Base-by-base conservation (phyloP, 2,329 filamentous ascomycete genomes). In the Botrytis elliptica region DNA sequence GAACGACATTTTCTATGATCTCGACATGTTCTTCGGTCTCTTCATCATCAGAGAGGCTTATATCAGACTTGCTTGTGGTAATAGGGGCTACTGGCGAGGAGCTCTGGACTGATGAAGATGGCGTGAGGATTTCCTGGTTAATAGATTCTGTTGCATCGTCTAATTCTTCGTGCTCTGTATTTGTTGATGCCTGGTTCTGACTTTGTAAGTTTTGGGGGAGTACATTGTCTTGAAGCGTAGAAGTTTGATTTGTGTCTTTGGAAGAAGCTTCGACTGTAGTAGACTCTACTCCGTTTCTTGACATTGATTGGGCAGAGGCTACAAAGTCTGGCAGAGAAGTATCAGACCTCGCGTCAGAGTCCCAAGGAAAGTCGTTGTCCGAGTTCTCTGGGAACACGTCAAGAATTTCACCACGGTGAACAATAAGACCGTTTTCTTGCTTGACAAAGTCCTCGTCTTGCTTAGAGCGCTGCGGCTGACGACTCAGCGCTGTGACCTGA, bases 381-480 rank as follows among this genome's bases (percentile, higher is more conserved):
- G 49, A 72, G 16, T 29, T 36, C 46, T 75, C 74, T 14, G 76
- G 69, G 72, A 82, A 82, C 2, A 82, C 62, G 66, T 81, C 79
- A 38, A 82, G 77, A 40, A 78, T 74, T 73, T 82, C 80, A 36
- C 80, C 81, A 40, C 80, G 78, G 71, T 81, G 81, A 65, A 81
- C 73, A 63, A 79, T 70, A 12, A 77, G 71, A 62, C 80, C 80
- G 69, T 81, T 76, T 38, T 79, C 77, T 59, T 77, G 77, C 42
- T 75, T 72, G 59, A 81, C 77, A n/a, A 74, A 78, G 65, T 81
- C 78, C 4, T 81, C 78, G 4, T 74, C 42, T n/a, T 75, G 55
- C 6, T 33, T 69, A n/a, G 46, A 5, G 20, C 57, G 44, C 38
- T 44, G 65, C 64, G 22, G 60, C 57, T 73, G 57, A 40, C 71